Percentiles rank a stretch among this genome's conserved stretches.
phyloP scores from a whole-genome alignment of 2,329 filamentous ascomycete species.

The Cladophialophora exuberans region DNA sequence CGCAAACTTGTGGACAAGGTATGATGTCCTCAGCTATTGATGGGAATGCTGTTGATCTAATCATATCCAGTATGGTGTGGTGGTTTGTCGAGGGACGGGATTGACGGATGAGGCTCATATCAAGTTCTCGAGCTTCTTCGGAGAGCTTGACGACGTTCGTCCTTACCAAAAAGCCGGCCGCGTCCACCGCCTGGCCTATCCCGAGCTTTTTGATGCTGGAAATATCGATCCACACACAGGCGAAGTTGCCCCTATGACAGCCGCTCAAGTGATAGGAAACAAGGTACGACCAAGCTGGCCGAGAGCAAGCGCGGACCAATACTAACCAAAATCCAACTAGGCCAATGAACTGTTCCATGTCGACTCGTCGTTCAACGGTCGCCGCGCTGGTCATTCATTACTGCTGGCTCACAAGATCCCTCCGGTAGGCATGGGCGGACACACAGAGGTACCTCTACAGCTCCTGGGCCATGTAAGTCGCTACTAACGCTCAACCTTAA shows the following conservation, averaged over 20 bases:
- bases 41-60: neutral
- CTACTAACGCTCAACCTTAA: neutral
- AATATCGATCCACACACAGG: neutral
- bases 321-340: conserved; percentile 1
- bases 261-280: neutral
- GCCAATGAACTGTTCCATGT: conserved; percentile 4
- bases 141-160: conserved; percentile 4
- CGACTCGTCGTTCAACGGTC: conserved; percentile 1
- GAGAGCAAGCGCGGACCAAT: too few species aligned
- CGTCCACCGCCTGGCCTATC: neutral
- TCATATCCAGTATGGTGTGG: neutral
- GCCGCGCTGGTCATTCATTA: neutral
- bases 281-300: neutral
- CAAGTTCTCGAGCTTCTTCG: neutral
- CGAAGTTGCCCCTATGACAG: neutral
- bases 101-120: neutral
- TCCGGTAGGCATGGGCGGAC: neutral
- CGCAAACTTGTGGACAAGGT: neutral
- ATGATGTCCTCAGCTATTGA: neutral
- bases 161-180: neutral
- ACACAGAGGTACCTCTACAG: neutral
- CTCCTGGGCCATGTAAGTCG: neutral
- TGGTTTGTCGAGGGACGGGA: neutral
- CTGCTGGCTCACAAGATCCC: neutral
- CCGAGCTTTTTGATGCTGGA: neutral